Evolutionary conservation across 139 green algal genomes (phyloP).

Genomic region (Tetradesmus lagerheimii): DNA sequence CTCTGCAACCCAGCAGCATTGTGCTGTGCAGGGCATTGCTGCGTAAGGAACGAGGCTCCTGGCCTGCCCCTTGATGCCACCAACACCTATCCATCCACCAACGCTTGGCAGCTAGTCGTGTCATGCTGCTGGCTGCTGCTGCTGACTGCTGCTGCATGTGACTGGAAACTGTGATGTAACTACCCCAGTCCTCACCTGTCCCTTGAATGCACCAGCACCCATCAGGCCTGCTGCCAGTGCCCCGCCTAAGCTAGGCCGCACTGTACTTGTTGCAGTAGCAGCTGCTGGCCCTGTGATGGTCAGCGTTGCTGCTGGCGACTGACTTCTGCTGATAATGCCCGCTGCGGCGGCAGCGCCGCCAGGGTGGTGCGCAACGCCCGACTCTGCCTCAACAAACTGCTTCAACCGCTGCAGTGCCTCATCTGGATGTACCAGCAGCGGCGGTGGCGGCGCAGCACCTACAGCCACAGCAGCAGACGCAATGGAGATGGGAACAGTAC

Average conservation of each 20-base stretch:
- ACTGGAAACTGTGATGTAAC: too few relatives aligned
- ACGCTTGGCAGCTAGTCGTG: too few relatives aligned
- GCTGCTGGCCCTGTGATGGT: slow-evolving; percentile 44
- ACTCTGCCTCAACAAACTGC: slow-evolving; percentile 66
- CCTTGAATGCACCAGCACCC: slow-evolving; percentile 2
- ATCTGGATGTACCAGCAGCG: slow-evolving; percentile 71
- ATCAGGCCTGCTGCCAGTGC: slow-evolving; percentile 2
- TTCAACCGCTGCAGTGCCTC: slow-evolving; percentile 70
- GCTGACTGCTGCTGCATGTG: too few relatives aligned
- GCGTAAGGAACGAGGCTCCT: not conserved
- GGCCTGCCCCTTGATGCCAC: too few relatives aligned
- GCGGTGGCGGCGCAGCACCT: not conserved
- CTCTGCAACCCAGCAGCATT: too few relatives aligned
- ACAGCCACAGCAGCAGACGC: not conserved
- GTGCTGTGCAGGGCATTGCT: not conserved
- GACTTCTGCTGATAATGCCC: not conserved
- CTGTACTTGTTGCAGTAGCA: not conserved
- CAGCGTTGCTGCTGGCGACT: slow-evolving; percentile 52
- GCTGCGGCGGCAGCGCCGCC: not conserved
- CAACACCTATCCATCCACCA: too few relatives aligned
- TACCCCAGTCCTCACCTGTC: not conserved
- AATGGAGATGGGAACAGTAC: not conserved
- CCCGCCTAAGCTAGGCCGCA: not conserved
- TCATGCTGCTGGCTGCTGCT: too few relatives aligned
- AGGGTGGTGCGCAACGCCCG: slow-evolving; percentile 10